Conservation (phyloP, 78 protist species). For the Blattamonas nauphoetae region DNA sequence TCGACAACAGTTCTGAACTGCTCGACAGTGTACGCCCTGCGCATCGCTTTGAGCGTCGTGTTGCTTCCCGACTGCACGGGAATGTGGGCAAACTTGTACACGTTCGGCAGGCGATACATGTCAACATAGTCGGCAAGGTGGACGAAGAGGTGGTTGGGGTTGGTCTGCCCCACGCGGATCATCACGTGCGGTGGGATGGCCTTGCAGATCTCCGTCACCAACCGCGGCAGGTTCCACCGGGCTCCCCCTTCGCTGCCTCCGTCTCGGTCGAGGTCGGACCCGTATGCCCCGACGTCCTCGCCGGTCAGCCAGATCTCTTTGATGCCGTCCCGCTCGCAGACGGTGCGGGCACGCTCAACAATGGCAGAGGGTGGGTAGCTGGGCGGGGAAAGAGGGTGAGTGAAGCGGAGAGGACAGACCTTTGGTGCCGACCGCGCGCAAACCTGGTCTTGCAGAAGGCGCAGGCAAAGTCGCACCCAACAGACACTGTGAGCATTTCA, state of each 20-base stretch:
- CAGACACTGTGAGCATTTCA: conserved; percentile 47
- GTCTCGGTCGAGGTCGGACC: not conserved
- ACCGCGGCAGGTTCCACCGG: not conserved
- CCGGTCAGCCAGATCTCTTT: conserved; percentile 53
- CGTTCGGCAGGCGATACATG: conserved; percentile 31
- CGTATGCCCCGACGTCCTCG: conserved; percentile 63
- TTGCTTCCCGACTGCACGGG: conserved; percentile 49
- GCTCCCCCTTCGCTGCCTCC: not conserved
- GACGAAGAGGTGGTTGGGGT: conserved; percentile 51
- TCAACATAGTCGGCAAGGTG: conserved; percentile 33
- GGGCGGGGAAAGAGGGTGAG: not conserved
- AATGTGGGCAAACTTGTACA: conserved; percentile 51
- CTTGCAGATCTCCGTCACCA: conserved; percentile 5
- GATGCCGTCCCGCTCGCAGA: conserved; percentile 53
- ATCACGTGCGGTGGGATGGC: conserved; percentile 44
- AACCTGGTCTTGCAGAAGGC: conserved; percentile 66
- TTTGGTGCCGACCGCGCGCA: conserved; percentile 51
- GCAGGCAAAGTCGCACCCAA: conserved; percentile 45
- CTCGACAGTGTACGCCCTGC: conserved; percentile 46
- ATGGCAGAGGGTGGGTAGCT: not conserved
- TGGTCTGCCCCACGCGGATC: conserved; percentile 61
- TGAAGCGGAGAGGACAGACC: not conserved
- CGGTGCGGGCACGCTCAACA: not conserved
- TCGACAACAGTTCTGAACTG: conserved; percentile 26
- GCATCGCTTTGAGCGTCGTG: conserved; percentile 38